phyloP scores from a whole-genome alignment of 2,329 filamentous ascomycete genomes.

The Arthrobotrys conoides region DNA sequence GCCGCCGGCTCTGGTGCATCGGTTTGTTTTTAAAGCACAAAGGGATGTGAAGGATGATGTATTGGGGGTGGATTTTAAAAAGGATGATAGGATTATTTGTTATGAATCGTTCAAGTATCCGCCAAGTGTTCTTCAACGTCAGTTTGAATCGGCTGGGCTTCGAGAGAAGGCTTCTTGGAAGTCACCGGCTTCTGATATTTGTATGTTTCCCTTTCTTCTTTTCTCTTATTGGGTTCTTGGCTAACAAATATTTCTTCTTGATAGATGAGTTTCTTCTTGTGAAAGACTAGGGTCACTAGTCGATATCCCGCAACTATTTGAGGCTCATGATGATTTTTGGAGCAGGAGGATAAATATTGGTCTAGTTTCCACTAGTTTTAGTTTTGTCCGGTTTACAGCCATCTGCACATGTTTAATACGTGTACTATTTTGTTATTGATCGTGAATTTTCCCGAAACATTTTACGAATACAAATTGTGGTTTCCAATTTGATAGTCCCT shows the following conservation, averaged over 20 bases:
- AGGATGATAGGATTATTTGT: constrained; percentile 9
- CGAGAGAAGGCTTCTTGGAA: not conserved
- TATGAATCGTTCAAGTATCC: constrained; percentile 27
- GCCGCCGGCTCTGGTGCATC: constrained; percentile 4
- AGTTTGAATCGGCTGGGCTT: constrained; percentile 16
- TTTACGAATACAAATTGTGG: not conserved
- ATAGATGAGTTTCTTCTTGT: constrained; percentile 1
- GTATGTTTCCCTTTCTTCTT: not conserved
- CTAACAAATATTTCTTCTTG: not conserved
- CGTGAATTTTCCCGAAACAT: not conserved
- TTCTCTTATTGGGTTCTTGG: not conserved
- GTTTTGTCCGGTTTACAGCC: too few species aligned
- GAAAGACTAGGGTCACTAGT: not conserved
- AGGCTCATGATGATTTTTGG: too few species aligned
- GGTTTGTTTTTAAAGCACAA: constrained; percentile 8
- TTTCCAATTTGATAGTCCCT: not conserved
- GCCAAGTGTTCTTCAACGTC: not conserved
- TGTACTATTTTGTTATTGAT: not conserved
- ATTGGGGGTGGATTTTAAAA: not conserved
- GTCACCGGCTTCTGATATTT: constrained; percentile 18
- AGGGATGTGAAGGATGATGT: not conserved
- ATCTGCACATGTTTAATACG: too few species aligned
- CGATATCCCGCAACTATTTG: too few species aligned
- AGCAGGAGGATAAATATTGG: too few species aligned
- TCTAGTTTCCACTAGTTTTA: too few species aligned